Percentiles rank a stretch among this genome's conserved stretches.
phyloP scores from a whole-genome alignment of 148 eudicot genomes.

The Silene latifolia region DNA sequence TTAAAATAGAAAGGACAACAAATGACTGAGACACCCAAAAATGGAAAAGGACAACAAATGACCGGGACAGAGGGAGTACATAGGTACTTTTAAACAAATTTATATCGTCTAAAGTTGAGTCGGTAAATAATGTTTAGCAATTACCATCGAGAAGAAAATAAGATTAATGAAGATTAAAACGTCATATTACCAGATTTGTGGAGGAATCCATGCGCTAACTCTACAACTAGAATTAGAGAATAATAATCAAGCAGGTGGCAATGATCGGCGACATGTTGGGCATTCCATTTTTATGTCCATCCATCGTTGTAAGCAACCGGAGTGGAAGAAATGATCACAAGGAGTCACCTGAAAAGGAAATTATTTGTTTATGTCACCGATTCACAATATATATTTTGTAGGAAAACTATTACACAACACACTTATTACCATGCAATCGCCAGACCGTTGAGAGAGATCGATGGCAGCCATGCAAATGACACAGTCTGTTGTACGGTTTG shows the following conservation, averaged over 20 bases:
- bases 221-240: constrained; percentile 23
- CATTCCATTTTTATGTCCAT: constrained; percentile 99
- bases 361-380: not conserved
- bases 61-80: too few relatives aligned
- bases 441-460: constrained; percentile 67
- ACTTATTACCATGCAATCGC: constrained; percentile 78
- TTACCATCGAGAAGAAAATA: not conserved
- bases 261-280: constrained; percentile 92
- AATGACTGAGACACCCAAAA: too few relatives aligned
- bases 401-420: not conserved
- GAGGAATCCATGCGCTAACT: constrained; percentile 9
- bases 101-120: not conserved
- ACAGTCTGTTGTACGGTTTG: constrained; percentile 62
- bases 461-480: constrained; percentile 96
- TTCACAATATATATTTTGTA: not conserved
- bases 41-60: too few relatives aligned
- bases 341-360: constrained; percentile 69
- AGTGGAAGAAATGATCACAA: constrained; percentile 97
- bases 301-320: constrained; percentile 95
- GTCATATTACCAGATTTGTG: constrained; percentile 22
- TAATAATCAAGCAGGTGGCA: constrained; percentile 73
- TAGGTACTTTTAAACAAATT: not conserved
- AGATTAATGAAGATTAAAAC: not conserved
- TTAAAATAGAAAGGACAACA: too few relatives aligned
- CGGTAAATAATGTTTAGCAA: not conserved